phyloP scores from a whole-genome alignment of 768 basidiomycete species.

The Xerocomus potaroensis region DNA sequence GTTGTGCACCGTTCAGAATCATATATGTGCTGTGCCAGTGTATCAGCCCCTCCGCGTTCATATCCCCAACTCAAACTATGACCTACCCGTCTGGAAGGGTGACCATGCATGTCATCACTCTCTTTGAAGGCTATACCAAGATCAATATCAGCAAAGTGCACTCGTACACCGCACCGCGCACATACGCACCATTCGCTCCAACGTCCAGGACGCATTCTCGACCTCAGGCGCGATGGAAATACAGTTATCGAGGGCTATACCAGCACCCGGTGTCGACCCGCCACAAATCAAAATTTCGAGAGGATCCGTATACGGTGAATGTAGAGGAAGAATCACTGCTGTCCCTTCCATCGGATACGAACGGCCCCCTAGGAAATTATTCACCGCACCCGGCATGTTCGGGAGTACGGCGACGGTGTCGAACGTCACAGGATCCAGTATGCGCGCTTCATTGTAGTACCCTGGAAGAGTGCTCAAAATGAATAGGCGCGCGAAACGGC shows the following conservation, averaged over 20 bases:
- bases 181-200: conserved; percentile 72
- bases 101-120: conserved; percentile 76
- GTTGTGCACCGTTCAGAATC: conserved; percentile 70
- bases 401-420: conserved; percentile 56
- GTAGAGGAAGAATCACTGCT: conserved; percentile 63
- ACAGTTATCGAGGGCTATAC: conserved; percentile 61
- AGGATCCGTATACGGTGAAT: conserved; percentile 70
- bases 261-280: conserved; percentile 60
- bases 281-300: conserved; percentile 71
- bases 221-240: conserved; percentile 65
- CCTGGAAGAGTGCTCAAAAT: conserved; percentile 32
- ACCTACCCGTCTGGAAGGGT: conserved; percentile 47
- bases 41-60: neutral
- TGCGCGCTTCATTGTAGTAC: conserved; percentile 79
- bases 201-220: conserved; percentile 55
- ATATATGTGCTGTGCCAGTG: conserved; percentile 58
- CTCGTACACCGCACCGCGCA: neutral
- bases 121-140: conserved; percentile 50
- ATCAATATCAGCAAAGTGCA: neutral
- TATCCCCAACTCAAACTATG: no score
- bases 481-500: neutral
- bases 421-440: conserved; percentile 65
- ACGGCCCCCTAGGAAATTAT: conserved; percentile 66
- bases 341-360: conserved; percentile 77
- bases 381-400: conserved; percentile 72